Evolutionary conservation across 805 yeast species (phyloP).

Genomic region (Candida nitratophila): DNA sequence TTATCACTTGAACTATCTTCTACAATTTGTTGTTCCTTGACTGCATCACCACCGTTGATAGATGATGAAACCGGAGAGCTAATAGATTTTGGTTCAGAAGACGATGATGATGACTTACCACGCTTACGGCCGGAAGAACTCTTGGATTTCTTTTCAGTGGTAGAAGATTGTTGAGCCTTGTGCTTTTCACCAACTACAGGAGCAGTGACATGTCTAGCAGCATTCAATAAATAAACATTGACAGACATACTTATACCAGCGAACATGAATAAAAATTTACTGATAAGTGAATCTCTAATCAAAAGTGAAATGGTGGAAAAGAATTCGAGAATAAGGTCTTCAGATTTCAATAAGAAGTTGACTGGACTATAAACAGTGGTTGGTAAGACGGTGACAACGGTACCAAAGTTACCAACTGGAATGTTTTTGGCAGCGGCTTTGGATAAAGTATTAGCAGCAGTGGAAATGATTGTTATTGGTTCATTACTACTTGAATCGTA

Average conservation of each 20-base stretch:
- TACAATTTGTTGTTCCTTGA: constrained; percentile 28
- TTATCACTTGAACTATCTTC: constrained; percentile 18
- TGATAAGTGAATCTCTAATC: constrained; percentile 71
- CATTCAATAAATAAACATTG: constrained; percentile 80
- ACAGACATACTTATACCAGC: constrained; percentile 71
- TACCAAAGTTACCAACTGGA: constrained; percentile 33
- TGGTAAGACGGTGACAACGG: constrained; percentile 52
- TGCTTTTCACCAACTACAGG: constrained; percentile 1
- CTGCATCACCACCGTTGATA: constrained; percentile 14
- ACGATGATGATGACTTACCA: neutral
- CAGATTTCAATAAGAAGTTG: constrained; percentile 48
- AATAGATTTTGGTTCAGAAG: neutral
- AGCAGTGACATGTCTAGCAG: constrained; percentile 45
- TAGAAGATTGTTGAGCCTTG: neutral
- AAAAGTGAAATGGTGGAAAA: constrained; percentile 56
- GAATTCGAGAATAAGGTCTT: constrained; percentile 48
- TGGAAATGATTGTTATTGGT: constrained; percentile 14
- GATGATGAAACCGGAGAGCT: constrained; percentile 1
- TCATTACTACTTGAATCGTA: constrained; percentile 35
- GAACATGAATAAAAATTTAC: constrained; percentile 67
- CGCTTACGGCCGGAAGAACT: neutral
- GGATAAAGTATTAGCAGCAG: constrained; percentile 27
- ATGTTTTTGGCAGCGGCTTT: constrained; percentile 36
- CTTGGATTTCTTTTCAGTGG: constrained; percentile 2
- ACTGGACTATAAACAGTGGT: constrained; percentile 52